These are phyloP conservation scores for Alternaria viburni DNA, from an alignment of 2,329 filamentous ascomycete genomes.

Conservation along the genomic window DNA sequence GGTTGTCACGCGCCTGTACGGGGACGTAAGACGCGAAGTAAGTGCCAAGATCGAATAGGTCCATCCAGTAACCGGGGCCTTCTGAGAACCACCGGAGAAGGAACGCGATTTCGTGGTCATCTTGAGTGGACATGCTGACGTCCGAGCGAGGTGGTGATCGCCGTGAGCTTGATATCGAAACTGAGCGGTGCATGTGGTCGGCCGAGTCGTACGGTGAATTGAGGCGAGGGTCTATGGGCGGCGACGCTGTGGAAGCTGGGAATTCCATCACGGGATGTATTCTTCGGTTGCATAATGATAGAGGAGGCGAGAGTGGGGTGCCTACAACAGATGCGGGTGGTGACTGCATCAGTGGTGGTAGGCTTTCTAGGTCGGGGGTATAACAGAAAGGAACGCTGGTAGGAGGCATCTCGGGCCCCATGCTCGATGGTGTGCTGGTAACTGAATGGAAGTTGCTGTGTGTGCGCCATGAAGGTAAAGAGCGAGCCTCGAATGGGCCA, in stretches of 20 bases:
- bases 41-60: conserved; percentile 61
- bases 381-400: conserved; percentile 44
- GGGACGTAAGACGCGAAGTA: conserved; percentile 68
- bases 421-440: conserved; percentile 47
- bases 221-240: conserved; percentile 45
- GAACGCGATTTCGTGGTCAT: conserved; percentile 65
- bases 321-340: conserved; percentile 37
- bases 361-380: conserved; percentile 37
- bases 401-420: conserved; percentile 62
- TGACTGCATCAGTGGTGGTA: conserved; percentile 39
- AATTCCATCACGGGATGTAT: conserved; percentile 61
- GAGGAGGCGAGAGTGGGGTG: conserved; percentile 51
- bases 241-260: conserved; percentile 35
- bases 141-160: conserved; percentile 31
- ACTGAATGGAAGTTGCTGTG: conserved; percentile 32
- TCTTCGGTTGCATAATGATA: conserved; percentile 55
- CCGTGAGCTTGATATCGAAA: conserved; percentile 31
- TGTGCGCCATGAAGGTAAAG: conserved; percentile 35
- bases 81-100: conserved; percentile 67
- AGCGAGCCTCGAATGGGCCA: conserved; percentile 35
- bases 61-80: conserved; percentile 66
- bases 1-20: conserved; percentile 60
- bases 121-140: conserved; percentile 31
- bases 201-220: conserved; percentile 38
- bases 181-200: conserved; percentile 33